Percentiles rank a stretch among this genome's conserved stretches.
phyloP scores from a whole-genome alignment of 2,329 filamentous ascomycete genomes.

The Colletotrichum sp. region DNA sequence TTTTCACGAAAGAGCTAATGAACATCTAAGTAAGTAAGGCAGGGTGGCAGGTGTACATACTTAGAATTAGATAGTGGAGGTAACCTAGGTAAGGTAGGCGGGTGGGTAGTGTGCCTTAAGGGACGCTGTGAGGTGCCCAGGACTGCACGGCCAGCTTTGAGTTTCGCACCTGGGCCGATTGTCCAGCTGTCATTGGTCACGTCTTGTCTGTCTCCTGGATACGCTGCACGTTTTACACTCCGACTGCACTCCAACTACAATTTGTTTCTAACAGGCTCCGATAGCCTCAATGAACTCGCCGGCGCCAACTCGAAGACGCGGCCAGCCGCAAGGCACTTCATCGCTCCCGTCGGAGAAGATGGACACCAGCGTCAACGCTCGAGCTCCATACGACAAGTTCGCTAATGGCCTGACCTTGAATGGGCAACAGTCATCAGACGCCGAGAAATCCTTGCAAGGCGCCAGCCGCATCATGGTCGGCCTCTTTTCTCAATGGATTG shows the following conservation, averaged over 20 bases:
- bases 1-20: no score
- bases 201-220: background rate
- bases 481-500: constrained; percentile 67
- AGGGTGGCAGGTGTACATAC: background rate
- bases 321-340: constrained; percentile 22
- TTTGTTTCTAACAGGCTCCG: background rate
- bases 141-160: background rate
- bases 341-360: constrained; percentile 14
- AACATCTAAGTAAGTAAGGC: background rate
- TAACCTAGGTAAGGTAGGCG: background rate
- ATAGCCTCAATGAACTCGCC: constrained; percentile 43
- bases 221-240: background rate
- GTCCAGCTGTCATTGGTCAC: background rate
- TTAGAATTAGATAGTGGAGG: background rate
- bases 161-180: background rate
- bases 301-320: constrained; percentile 48
- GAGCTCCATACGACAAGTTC: background rate
- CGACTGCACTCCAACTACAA: background rate
- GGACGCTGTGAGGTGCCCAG: background rate
- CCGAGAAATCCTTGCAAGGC: constrained; percentile 1
- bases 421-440: background rate
- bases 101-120: background rate
- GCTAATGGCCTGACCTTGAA: background rate
- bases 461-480: constrained; percentile 60
- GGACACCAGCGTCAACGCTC: background rate